Conservation (phyloP, 1,284 basidiomycete species). For the Rhodotorula glutinis region DNA sequence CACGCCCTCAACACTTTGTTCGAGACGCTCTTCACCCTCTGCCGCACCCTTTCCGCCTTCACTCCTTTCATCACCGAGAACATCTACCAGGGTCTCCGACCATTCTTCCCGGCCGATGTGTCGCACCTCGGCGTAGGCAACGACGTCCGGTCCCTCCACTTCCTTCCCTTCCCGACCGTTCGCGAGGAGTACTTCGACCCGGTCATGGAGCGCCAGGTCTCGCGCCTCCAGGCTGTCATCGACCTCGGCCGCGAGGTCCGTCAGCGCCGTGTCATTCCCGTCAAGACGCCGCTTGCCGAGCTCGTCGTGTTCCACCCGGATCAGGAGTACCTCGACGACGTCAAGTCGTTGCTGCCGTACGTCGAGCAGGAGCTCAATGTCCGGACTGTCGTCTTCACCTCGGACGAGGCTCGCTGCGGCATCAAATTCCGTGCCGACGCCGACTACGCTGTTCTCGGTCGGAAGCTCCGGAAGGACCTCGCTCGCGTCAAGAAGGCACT, state of each 20-base stretch:
- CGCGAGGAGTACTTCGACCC: slow-evolving; percentile 94
- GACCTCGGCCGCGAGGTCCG: slow-evolving; percentile 86
- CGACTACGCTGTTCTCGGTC: slow-evolving; percentile 92
- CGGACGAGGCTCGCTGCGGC: slow-evolving; percentile 79
- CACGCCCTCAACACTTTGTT: slow-evolving; percentile 93
- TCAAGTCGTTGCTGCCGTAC: slow-evolving; percentile 79
- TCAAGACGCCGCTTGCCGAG: slow-evolving; percentile 93
- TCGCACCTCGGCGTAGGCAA: slow-evolving; percentile 56
- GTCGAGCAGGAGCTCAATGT: slow-evolving; percentile 95
- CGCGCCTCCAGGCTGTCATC: slow-evolving; percentile 91
- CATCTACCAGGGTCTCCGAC: slow-evolving; percentile 85
- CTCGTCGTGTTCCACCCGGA: slow-evolving; percentile 92
- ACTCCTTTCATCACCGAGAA: slow-evolving; percentile 98
- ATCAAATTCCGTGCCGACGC: slow-evolving; percentile 89
- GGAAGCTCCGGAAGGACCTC: slow-evolving; percentile 90
- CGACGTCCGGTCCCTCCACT: slow-evolving; percentile 91
- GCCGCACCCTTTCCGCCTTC: slow-evolving; percentile 94
- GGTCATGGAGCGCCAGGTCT: slow-evolving; percentile 92
- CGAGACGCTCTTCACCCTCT: slow-evolving; percentile 90
- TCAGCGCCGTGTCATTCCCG: slow-evolving; percentile 80
- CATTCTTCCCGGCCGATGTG: slow-evolving; percentile 65
- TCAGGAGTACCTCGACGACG: slow-evolving; percentile 77
- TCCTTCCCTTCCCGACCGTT: slow-evolving; percentile 87
- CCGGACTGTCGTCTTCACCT: slow-evolving; percentile 81
- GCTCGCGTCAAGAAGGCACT: slow-evolving; percentile 85